These are phyloP conservation scores for Rosa rugosa DNA, from an alignment of 306 rosid species.

Conservation along the genomic window DNA sequence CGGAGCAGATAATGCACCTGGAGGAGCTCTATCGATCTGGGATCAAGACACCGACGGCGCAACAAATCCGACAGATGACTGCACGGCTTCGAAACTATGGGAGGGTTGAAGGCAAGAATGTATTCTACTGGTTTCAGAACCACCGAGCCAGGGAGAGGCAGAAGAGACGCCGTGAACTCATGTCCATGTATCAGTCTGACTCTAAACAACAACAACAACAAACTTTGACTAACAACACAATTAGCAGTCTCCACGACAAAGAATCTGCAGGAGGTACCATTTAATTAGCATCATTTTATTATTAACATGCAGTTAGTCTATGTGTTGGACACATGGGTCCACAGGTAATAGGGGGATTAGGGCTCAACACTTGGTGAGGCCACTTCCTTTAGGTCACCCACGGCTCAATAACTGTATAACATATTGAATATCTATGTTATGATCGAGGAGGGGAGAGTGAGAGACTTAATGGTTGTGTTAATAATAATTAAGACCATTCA, in stretches of 20 bases:
- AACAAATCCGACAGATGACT: conserved; percentile 65
- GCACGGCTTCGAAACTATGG: conserved; percentile 59
- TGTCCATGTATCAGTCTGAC: conserved; percentile 19
- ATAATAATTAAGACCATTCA: not conserved
- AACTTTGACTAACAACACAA: not conserved
- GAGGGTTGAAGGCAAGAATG: conserved; percentile 73
- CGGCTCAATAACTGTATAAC: not conserved
- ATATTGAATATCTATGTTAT: not conserved
- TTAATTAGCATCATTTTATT: not conserved
- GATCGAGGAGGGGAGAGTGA: not conserved
- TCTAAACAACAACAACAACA: not conserved
- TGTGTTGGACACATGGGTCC: not conserved
- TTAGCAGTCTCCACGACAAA: not conserved
- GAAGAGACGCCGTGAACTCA: conserved; percentile 46
- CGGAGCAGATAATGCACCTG: conserved; percentile 54
- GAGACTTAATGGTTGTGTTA: not conserved
- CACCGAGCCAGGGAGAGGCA: conserved; percentile 81
- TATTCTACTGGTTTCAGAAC: conserved; percentile 84
- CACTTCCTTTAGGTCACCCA: not conserved
- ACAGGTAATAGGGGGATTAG: not conserved
- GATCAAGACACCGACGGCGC: conserved; percentile 61
- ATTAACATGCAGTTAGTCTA: not conserved
- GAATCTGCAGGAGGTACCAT: conserved; percentile 7
- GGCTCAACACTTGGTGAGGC: not conserved
- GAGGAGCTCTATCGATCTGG: conserved; percentile 63